phyloP scores from a whole-genome alignment of 345 rosid genomes.

The Gossypium mustelinum region DNA sequence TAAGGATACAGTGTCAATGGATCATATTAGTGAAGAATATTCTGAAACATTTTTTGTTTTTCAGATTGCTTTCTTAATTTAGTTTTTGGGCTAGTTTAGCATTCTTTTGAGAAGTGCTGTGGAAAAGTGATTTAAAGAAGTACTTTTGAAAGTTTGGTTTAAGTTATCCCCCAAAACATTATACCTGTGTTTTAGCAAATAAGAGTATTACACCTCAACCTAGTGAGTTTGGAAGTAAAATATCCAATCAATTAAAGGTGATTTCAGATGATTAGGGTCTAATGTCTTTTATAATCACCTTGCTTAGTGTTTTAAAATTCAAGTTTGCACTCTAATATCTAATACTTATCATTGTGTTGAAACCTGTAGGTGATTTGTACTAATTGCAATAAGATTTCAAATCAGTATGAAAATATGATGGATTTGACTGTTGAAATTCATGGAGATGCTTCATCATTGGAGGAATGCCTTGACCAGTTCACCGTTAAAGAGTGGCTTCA shows the following conservation, averaged over 20 bases:
- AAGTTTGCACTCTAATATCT: conserved; percentile 15
- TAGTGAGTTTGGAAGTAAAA: not conserved
- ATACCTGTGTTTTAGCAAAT: not conserved
- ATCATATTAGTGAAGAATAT: not conserved
- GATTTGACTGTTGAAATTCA: conserved; percentile 94
- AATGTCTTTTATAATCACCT: not conserved
- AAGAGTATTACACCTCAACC: not conserved
- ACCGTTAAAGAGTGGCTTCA: conserved; percentile 83
- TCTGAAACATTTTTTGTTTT: not conserved
- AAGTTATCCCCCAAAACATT: too few species aligned
- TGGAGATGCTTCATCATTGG: conserved; percentile 85
- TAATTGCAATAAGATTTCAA: conserved; percentile 64
- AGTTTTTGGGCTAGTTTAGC: not conserved
- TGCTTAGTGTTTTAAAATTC: not conserved
- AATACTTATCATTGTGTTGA: conserved; percentile 5
- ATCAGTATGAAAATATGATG: conserved; percentile 96
- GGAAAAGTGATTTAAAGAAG: too few species aligned
- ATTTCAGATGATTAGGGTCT: not conserved
- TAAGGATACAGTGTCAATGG: not conserved
- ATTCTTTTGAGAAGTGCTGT: too few species aligned
- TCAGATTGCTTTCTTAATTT: not conserved
- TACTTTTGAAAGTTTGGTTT: too few species aligned
- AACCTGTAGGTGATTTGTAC: conserved; percentile 67
- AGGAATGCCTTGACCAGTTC: conserved; percentile 91
- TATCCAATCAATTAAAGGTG: not conserved